These are phyloP conservation scores for Trichopus zeylanicus DNA, from an alignment of 116 monocot species.

Conservation along the genomic window DNA sequence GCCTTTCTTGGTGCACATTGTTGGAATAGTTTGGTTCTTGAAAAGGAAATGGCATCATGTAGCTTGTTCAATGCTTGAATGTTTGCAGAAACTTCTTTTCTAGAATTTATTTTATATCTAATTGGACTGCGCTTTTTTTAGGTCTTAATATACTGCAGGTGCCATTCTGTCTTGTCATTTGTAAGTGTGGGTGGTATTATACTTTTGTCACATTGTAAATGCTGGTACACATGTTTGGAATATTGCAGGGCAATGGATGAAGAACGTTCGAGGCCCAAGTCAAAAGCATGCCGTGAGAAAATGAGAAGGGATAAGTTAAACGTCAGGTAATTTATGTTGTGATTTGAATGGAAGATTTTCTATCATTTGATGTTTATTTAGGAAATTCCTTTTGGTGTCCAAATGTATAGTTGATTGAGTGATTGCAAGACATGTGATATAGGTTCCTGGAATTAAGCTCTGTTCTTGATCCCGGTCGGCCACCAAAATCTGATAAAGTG, in stretches of 20 bases:
- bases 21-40: background rate
- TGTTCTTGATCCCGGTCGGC: slow-evolving; percentile 44
- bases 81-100: background rate
- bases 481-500: slow-evolving; percentile 51
- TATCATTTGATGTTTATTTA: background rate
- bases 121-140: background rate
- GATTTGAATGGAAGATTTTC: background rate
- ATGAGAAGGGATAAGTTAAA: slow-evolving; percentile 8
- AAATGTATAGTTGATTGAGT: too few relatives aligned
- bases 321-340: slow-evolving; percentile 2
- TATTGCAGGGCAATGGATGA: slow-evolving; percentile 9
- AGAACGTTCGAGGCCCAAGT: slow-evolving; percentile 1
- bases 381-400: too few relatives aligned
- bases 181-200: too few relatives aligned
- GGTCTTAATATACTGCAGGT: background rate
- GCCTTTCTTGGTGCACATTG: background rate
- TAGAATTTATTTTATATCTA: too few relatives aligned
- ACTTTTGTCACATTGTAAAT: too few relatives aligned
- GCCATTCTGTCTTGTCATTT: too few relatives aligned
- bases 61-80: too few relatives aligned
- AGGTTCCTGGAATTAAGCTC: slow-evolving; percentile 58
- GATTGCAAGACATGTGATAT: too few relatives aligned
- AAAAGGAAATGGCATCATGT: background rate
- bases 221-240: too few relatives aligned
- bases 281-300: slow-evolving; percentile 12